phyloP scores from a whole-genome alignment of 2,329 filamentous ascomycete species.

The Raffaelea ambrosiae region DNA sequence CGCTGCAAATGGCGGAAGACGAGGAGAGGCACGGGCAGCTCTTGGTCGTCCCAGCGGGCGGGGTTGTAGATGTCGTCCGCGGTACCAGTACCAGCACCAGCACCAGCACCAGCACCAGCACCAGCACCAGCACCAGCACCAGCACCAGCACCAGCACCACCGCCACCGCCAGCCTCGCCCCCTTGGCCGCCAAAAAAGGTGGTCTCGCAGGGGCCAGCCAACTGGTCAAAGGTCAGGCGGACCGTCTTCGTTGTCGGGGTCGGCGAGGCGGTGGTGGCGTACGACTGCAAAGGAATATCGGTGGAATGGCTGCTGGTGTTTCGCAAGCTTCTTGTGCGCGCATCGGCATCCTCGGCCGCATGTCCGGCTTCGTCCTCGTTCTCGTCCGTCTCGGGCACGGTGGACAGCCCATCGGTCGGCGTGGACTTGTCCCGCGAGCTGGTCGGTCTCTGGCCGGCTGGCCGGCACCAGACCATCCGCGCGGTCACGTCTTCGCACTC shows the following conservation, averaged over 20 bases:
- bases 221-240: constrained; percentile 57
- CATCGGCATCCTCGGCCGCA: background rate
- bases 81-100: too few relatives aligned
- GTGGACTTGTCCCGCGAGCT: constrained; percentile 3
- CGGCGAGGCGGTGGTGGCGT: constrained; percentile 35
- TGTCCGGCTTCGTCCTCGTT: constrained; percentile 18
- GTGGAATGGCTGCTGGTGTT: constrained; percentile 18
- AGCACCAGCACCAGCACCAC: background rate
- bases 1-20: constrained; percentile 68
- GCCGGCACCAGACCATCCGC: constrained; percentile 70
- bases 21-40: constrained; percentile 67
- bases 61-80: constrained; percentile 26
- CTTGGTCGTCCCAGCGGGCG: constrained; percentile 72
- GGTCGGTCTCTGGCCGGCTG: constrained; percentile 15
- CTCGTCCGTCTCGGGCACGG: constrained; percentile 51
- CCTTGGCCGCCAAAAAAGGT: constrained; percentile 70
- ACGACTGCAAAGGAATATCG: constrained; percentile 37
- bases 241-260: constrained; percentile 33
- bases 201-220: constrained; percentile 68
- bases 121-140: too few relatives aligned
- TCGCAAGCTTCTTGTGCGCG: constrained; percentile 1
- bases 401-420: constrained; percentile 31
- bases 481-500: constrained; percentile 74
- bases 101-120: too few relatives aligned
- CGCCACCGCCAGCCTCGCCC: background rate